A percentile compares a stretch with the other conserved stretches of the same genome.
These are phyloP conservation scores for Termitomyces sp. DNA, from an alignment of 768 basidiomycete species.

Conservation along the genomic window DNA sequence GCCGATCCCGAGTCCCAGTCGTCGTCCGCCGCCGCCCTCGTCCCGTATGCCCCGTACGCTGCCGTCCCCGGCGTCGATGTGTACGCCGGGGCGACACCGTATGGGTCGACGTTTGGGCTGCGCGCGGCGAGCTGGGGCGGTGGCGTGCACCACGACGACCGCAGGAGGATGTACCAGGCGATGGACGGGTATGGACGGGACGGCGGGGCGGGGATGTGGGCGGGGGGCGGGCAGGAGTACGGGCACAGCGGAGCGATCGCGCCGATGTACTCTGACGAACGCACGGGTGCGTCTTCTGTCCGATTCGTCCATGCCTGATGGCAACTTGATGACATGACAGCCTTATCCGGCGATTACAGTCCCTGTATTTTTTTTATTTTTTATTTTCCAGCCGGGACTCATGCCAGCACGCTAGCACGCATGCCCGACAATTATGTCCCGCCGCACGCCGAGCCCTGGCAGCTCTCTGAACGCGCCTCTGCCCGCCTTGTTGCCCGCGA, in stretches of 20 bases:
- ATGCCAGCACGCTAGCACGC: background rate
- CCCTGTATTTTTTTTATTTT: conserved; percentile 23
- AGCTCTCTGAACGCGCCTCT: conserved; percentile 49
- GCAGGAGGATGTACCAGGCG: conserved; percentile 26
- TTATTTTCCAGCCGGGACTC: background rate
- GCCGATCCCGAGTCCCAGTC: too few species aligned
- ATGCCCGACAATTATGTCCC: conserved; percentile 16
- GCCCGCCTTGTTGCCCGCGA: conserved; percentile 54
- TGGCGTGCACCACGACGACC: conserved; percentile 13
- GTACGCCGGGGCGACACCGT: conserved; percentile 21
- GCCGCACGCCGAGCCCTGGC: conserved; percentile 28
- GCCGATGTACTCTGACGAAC: conserved; percentile 53
- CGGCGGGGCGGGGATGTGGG: conserved; percentile 25
- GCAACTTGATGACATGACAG: conserved; percentile 16
- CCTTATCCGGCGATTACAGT: conserved; percentile 37
- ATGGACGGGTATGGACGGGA: conserved; percentile 14
- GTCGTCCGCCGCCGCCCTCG: conserved; percentile 8
- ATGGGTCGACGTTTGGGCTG: conserved; percentile 42
- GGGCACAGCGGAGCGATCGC: conserved; percentile 5
- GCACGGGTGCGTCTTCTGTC: conserved; percentile 38
- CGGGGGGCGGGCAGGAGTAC: background rate
- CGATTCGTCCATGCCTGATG: conserved; percentile 3
- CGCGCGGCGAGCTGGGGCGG: conserved; percentile 54
- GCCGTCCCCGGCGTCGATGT: background rate
- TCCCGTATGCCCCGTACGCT: background rate